phyloP scores from a whole-genome alignment of 2,329 filamentous ascomycete species.

The Diaporthe ilicicola region DNA sequence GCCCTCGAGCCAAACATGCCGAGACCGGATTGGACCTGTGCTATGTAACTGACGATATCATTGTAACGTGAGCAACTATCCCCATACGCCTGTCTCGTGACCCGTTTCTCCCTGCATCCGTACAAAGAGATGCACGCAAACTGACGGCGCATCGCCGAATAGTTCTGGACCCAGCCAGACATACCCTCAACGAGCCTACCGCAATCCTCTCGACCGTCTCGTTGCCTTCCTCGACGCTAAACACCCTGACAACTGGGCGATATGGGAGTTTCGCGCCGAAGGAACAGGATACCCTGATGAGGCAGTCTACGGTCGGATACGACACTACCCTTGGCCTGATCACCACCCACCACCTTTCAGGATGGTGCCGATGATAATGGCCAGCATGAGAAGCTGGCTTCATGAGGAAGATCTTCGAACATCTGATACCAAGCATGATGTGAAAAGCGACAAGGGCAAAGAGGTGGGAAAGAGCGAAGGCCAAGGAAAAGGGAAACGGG shows the following conservation, averaged over 20 bases:
- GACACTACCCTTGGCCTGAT: slow-evolving; percentile 96
- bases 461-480: slow-evolving; percentile 32
- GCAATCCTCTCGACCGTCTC: slow-evolving; percentile 88
- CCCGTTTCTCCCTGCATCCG: background rate
- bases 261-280: slow-evolving; percentile 98
- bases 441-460: background rate
- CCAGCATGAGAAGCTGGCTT: slow-evolving; percentile 91
- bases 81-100: background rate
- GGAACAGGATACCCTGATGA: slow-evolving; percentile 94
- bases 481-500: slow-evolving; percentile 54
- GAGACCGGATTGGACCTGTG: slow-evolving; percentile 93
- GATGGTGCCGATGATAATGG: slow-evolving; percentile 88
- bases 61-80: slow-evolving; percentile 60
- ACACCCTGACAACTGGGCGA: slow-evolving; percentile 86
- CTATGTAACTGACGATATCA: slow-evolving; percentile 88
- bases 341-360: slow-evolving; percentile 96
- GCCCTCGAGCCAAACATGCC: slow-evolving; percentile 82
- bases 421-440: slow-evolving; percentile 34
- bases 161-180: slow-evolving; percentile 91
- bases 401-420: slow-evolving; percentile 52
- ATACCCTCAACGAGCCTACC: slow-evolving; percentile 91
- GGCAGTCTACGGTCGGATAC: slow-evolving; percentile 84
- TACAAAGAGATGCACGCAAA: background rate
- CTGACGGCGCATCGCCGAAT: slow-evolving; percentile 47
- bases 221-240: slow-evolving; percentile 88